Conservation (phyloP, 108 stramenopile species). For the Skeletonema tropicum region DNA sequence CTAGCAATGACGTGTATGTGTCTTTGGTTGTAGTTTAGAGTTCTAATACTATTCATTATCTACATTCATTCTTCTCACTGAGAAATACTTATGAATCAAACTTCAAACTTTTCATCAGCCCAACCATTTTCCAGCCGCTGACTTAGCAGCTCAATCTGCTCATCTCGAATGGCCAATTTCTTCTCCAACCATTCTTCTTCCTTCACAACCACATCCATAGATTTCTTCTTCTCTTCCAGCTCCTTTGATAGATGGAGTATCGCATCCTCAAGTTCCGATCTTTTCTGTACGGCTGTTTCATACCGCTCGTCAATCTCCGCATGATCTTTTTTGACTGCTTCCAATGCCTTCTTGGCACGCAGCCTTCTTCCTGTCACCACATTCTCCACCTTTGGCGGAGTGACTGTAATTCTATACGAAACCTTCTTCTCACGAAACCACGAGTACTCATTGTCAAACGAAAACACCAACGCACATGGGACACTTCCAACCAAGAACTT, state of each 20-base stretch:
- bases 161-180: conserved; percentile 60
- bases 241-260: conserved; percentile 58
- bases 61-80: neutral
- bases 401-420: conserved; percentile 75
- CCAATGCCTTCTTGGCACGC: conserved; percentile 76
- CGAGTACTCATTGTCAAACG: conserved; percentile 87
- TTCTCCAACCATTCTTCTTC: conserved; percentile 73
- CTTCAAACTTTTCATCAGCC: conserved; percentile 67
- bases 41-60: neutral
- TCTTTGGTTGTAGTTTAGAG: neutral
- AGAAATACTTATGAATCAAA: neutral
- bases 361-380: conserved; percentile 70
- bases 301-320: conserved; percentile 48
- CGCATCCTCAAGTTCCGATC: conserved; percentile 46
- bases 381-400: conserved; percentile 67
- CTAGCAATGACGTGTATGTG: neutral
- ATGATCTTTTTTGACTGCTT: conserved; percentile 64
- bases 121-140: conserved; percentile 72
- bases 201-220: conserved; percentile 53
- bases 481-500: conserved; percentile 88
- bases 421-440: conserved; percentile 89
- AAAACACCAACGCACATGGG: conserved; percentile 78
- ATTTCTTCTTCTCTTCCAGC: conserved; percentile 67
- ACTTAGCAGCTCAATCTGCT: conserved; percentile 61
- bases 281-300: conserved; percentile 39